Percentiles rank a stretch among this genome's conserved stretches.
Conservation (phyloP, 2,329 filamentous ascomycete species). For the Alternaria atra region DNA sequence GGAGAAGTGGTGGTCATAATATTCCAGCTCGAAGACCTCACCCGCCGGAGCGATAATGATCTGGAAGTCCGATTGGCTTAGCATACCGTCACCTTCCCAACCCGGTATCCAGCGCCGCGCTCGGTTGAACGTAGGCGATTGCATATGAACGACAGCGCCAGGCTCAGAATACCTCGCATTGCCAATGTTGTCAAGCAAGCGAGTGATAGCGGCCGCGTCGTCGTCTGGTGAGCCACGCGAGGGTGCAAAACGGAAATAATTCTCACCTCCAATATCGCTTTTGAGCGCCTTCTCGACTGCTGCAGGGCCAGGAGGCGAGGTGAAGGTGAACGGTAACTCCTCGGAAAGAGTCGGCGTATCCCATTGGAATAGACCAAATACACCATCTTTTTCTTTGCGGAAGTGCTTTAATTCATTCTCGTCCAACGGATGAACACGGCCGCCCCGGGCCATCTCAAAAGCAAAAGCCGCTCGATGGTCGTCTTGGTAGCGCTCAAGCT, state of each 20-base stretch:
- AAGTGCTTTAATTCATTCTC: constrained; percentile 10
- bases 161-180: constrained; percentile 9
- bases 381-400: constrained; percentile 5
- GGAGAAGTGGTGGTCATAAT: constrained; percentile 12
- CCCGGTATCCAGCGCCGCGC: not conserved
- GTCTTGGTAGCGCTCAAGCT: constrained; percentile 11
- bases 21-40: constrained; percentile 19
- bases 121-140: constrained; percentile 18
- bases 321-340: constrained; percentile 2
- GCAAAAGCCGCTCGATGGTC: constrained; percentile 3
- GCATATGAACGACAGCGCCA: constrained; percentile 19
- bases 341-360: constrained; percentile 12
- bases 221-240: constrained; percentile 7
- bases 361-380: constrained; percentile 6
- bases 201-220: constrained; percentile 9
- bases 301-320: not conserved
- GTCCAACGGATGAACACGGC: constrained; percentile 11
- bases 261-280: constrained; percentile 14
- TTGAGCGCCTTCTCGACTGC: constrained; percentile 11
- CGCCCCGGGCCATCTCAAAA: constrained; percentile 1
- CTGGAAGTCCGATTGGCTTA: constrained; percentile 9
- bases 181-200: constrained; percentile 18
- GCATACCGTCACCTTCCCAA: constrained; percentile 12
- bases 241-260: constrained; percentile 16
- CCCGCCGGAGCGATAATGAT: constrained; percentile 13